These are phyloP conservation scores for Rhizopogon salebrosus DNA, from an alignment of 768 basidiomycete genomes.

Conservation along the genomic window DNA sequence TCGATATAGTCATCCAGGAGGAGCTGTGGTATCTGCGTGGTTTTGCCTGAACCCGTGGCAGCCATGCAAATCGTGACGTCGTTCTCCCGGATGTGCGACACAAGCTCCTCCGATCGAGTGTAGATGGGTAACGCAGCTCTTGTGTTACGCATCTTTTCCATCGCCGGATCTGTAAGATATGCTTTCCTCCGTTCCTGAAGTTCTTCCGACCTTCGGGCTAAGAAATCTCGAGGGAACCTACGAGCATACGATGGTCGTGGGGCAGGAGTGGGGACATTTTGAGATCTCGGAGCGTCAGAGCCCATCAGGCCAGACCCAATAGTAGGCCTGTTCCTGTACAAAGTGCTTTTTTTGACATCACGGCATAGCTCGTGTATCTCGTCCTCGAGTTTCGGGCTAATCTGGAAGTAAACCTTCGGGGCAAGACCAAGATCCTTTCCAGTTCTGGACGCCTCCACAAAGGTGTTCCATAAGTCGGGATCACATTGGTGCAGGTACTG, in stretches of 20 bases:
- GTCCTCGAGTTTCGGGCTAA: slow-evolving; percentile 60
- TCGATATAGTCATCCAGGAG: slow-evolving; percentile 82
- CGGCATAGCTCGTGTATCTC: slow-evolving; percentile 65
- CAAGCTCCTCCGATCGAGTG: slow-evolving; percentile 57
- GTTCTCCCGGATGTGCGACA: slow-evolving; percentile 65
- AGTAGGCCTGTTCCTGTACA: slow-evolving; percentile 64
- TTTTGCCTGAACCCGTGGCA: slow-evolving; percentile 89
- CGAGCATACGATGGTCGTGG: slow-evolving; percentile 18
- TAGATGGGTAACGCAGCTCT: slow-evolving; percentile 74
- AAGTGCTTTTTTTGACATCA: slow-evolving; percentile 55
- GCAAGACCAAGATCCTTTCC: slow-evolving; percentile 70
- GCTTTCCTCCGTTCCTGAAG: slow-evolving; percentile 48
- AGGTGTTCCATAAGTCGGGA: slow-evolving; percentile 71
- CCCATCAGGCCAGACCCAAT: slow-evolving; percentile 14
- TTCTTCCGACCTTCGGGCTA: slow-evolving; percentile 50
- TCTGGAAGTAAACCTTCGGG: slow-evolving; percentile 60
- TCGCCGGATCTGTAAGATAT: slow-evolving; percentile 55
- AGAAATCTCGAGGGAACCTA: slow-evolving; percentile 24
- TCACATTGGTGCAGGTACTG: slow-evolving; percentile 87
- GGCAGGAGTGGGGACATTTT: slow-evolving; percentile 1
- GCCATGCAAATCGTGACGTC: slow-evolving; percentile 90
- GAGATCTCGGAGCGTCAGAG: slow-evolving; percentile 2
- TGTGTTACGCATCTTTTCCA: slow-evolving; percentile 62
- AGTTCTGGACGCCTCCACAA: slow-evolving; percentile 51
- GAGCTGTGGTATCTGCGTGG: slow-evolving; percentile 91